Evolutionary conservation across 2,329 filamentous ascomycete genomes (phyloP).

Genomic region (Trichoderma citrinoviride): DNA sequence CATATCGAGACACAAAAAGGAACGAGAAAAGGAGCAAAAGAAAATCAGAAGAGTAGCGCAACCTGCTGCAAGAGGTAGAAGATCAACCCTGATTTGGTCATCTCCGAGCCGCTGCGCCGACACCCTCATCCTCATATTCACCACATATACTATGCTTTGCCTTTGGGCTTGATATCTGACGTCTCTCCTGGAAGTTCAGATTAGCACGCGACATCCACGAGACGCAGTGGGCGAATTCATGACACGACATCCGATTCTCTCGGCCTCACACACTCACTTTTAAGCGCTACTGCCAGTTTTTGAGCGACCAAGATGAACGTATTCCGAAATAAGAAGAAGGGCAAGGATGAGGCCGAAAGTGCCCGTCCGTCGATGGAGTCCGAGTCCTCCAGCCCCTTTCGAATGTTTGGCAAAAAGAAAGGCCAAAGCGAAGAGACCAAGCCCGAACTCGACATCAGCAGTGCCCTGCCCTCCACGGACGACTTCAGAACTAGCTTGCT

Average conservation of each 20-base stretch:
- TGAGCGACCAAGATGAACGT: slow-evolving; percentile 58
- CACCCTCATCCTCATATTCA: neutral
- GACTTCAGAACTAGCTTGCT: slow-evolving; percentile 94
- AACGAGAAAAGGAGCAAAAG: neutral
- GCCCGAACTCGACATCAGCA: slow-evolving; percentile 67
- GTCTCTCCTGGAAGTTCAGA: neutral
- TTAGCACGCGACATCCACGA: neutral
- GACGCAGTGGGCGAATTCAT: neutral
- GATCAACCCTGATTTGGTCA: neutral
- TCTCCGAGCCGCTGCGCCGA: neutral
- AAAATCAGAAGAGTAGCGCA: neutral
- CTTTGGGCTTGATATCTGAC: slow-evolving; percentile 1
- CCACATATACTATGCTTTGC: neutral
- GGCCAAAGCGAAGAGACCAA: slow-evolving; percentile 56
- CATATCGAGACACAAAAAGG: neutral
- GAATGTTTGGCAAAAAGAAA: slow-evolving; percentile 57
- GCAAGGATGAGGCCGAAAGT: slow-evolving; percentile 50
- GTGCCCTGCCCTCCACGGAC: slow-evolving; percentile 75
- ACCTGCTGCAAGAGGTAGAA: neutral
- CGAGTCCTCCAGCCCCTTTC: slow-evolving; percentile 52
- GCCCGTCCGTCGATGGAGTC: slow-evolving; percentile 54
- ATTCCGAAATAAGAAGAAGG: slow-evolving; percentile 68
- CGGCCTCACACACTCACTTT: neutral
- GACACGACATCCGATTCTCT: neutral
- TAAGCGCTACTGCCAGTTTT: neutral